phyloP scores from a whole-genome alignment of 345 rosid species.

The Aquilaria malaccensis region DNA sequence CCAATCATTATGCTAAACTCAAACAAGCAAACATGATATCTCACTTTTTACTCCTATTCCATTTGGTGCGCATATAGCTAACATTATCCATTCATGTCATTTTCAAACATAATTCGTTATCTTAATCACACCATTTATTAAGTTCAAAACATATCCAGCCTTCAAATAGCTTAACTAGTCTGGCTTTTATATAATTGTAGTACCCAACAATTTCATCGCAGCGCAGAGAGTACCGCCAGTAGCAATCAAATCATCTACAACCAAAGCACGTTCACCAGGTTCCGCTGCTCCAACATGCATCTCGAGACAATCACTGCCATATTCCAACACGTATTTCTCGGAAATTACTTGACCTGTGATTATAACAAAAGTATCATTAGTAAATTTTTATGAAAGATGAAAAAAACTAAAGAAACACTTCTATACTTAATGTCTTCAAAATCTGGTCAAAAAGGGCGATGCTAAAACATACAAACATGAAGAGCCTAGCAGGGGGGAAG shows the following conservation, averaged over 20 bases:
- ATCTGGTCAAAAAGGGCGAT: too few relatives aligned
- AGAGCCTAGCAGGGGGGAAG: too few relatives aligned
- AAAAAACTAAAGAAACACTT: too few relatives aligned
- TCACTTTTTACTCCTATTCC: too few relatives aligned
- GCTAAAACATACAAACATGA: too few relatives aligned
- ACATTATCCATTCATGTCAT: too few relatives aligned
- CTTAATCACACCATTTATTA: not conserved
- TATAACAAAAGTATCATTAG: not conserved
- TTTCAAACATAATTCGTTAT: too few relatives aligned
- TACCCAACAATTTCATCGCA: slow-evolving; percentile 91
- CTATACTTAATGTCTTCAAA: too few relatives aligned
- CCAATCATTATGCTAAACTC: too few relatives aligned
- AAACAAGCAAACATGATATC: too few relatives aligned
- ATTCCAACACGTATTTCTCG: slow-evolving; percentile 78
- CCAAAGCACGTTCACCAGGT: slow-evolving; percentile 70
- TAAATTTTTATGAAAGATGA: too few relatives aligned
- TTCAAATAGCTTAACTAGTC: not conserved
- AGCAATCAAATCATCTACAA: slow-evolving; percentile 87
- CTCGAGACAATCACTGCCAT: slow-evolving; percentile 83
- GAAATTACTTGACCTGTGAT: slow-evolving; percentile 72
- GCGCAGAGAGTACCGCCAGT: slow-evolving; percentile 97
- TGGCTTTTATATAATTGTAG: not conserved
- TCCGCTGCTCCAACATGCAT: slow-evolving; percentile 92
- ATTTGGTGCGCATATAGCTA: too few relatives aligned
- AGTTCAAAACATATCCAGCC: not conserved